Evolutionary conservation across 805 yeast species (phyloP), one percentile per base, ranked within the genome.

Genomic region (Candida ponderosae): DNA sequence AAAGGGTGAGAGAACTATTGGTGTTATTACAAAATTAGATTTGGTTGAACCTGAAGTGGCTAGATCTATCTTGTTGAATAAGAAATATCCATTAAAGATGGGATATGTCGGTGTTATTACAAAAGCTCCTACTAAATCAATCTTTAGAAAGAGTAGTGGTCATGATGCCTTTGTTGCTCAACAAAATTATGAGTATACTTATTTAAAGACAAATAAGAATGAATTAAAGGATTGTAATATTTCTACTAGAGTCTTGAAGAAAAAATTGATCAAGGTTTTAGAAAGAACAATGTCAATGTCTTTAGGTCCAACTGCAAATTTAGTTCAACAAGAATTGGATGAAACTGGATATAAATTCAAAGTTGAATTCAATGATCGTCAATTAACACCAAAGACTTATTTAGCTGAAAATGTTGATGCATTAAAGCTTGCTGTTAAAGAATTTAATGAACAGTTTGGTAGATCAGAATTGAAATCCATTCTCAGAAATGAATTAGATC

Each of bases 51-150:
- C 96, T 0, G 72, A 70, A 32, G 59, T 68, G 14, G 98, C 96
- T 0, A 72, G 75, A 34, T 67, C 64, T 7, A 74, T 85, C 17
- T 64, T 93, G 42, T 70, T 73, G 21, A 90, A 90, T 59, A 77
- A 72, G 45, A 84, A 80, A 51, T 94, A 94, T 52, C 97, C 98
- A 0, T 65, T 93, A 42, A 79, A 74, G 50, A 85, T 93, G 95
- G 99, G 99, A 0, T 93, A 93, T 56, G 97, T 93, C 17, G 99
- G 99, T 40, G 97, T 94, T n/a, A 81, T 94, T 16, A 85, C 97
- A 2, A 83, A 77, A 46, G 72, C 84, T 0, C 95, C 93, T 6
- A 63, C 53, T 16, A 52, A 56, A 13, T 51, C 56, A 0, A 52
- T 82, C 13, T 79, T 79, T 58, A 57, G 73, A 40, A 66, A 81